phyloP scores from a whole-genome alignment of 2,329 filamentous ascomycete species.

The Cladosporium sphaerospermum region DNA sequence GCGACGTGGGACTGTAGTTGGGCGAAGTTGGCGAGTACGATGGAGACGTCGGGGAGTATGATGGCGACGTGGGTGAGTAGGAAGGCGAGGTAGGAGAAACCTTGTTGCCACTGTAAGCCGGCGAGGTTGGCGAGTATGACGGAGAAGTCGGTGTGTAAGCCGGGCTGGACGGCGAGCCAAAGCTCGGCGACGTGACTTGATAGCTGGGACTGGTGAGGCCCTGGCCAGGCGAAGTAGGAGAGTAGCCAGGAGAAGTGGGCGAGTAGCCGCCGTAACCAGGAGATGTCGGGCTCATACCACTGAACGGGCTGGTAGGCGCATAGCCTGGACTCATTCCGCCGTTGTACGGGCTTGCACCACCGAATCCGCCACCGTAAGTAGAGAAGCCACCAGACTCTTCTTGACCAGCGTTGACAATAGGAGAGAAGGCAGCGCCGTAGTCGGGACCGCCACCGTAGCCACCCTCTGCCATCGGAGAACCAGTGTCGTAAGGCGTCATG shows the following conservation, averaged over 20 bases:
- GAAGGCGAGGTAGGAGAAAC: slow-evolving; percentile 49
- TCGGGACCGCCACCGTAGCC: slow-evolving; percentile 57
- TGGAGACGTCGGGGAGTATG: slow-evolving; percentile 50
- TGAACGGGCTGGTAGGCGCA: slow-evolving; percentile 36
- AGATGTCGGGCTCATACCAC: slow-evolving; percentile 66
- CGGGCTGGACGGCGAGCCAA: slow-evolving; percentile 48
- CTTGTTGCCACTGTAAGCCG: slow-evolving; percentile 25
- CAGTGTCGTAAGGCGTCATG: slow-evolving; percentile 84
- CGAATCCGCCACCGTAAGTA: slow-evolving; percentile 57
- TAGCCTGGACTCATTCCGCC: slow-evolving; percentile 44
- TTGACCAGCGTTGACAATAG: slow-evolving; percentile 61
- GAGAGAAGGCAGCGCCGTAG: slow-evolving; percentile 62
- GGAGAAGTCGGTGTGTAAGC: slow-evolving; percentile 39
- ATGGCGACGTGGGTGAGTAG: slow-evolving; percentile 71
- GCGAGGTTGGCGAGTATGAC: slow-evolving; percentile 32
- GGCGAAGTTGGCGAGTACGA: slow-evolving; percentile 62
- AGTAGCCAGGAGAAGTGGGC: slow-evolving; percentile 26
- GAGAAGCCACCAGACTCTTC: slow-evolving; percentile 51
- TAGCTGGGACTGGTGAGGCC: slow-evolving; percentile 51
- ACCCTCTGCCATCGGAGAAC: slow-evolving; percentile 57
- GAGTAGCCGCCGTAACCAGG: slow-evolving; percentile 42
- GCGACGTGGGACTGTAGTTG: slow-evolving; percentile 41
- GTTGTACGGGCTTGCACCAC: slow-evolving; percentile 59
- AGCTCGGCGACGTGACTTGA: slow-evolving; percentile 45
- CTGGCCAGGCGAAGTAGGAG: slow-evolving; percentile 42